Evolutionary conservation across 2,329 filamentous ascomycete genomes (phyloP).

Genomic region (Xylaria sp.): DNA sequence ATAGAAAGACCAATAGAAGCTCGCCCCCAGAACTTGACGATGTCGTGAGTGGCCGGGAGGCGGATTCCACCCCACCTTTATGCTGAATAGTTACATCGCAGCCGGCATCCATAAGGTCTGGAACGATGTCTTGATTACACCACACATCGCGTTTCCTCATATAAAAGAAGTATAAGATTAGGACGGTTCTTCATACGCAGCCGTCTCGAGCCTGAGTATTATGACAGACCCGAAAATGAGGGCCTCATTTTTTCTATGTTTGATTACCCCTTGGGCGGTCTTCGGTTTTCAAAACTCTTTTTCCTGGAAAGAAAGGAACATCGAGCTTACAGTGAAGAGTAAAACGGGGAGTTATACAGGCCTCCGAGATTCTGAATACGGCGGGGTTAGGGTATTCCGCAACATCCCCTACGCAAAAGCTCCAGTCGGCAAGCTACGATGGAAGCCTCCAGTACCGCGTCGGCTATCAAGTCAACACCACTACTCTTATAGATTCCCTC

Average conservation of each 20-base stretch:
- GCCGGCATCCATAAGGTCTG: not conserved
- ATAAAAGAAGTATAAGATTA: not conserved
- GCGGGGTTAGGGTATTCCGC: conserved; percentile 46
- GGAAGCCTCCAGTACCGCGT: conserved; percentile 50
- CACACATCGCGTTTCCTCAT: not conserved
- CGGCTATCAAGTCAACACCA: conserved; percentile 41
- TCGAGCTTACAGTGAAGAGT: conserved; percentile 41
- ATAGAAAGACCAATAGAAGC: conserved; percentile 18
- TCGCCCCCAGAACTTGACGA: not conserved
- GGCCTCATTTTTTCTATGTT: conserved; percentile 16
- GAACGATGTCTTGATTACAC: conserved; percentile 1
- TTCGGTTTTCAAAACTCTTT: conserved; percentile 8
- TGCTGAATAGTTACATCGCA: conserved; percentile 8
- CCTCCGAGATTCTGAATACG: conserved; percentile 39
- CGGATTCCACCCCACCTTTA: conserved; percentile 6
- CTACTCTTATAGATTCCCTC: conserved; percentile 40
- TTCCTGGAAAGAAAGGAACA: not conserved
- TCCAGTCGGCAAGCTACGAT: conserved; percentile 62
- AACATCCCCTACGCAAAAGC: conserved; percentile 66
- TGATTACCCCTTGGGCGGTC: conserved; percentile 24
- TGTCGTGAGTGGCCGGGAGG: not conserved
- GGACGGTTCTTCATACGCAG: not conserved
- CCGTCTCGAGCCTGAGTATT: not conserved
- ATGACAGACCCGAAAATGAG: conserved; percentile 25
- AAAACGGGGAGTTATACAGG: conserved; percentile 42